These are phyloP conservation scores for Wallacemonas sp. DNA, from an alignment of 208 protist genomes.

Conservation along the genomic window DNA sequence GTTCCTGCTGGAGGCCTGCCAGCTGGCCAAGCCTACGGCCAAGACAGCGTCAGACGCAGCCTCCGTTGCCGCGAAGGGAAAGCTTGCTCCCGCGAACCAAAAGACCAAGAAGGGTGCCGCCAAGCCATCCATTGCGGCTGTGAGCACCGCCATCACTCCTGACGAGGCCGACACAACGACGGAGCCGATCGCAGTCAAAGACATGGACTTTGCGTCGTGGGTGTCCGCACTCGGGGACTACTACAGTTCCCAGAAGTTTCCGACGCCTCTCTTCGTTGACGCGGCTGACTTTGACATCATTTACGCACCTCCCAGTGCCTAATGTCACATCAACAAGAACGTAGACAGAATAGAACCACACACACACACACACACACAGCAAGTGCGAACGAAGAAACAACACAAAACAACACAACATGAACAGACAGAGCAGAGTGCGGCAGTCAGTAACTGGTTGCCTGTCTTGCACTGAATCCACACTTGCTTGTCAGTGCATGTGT, in stretches of 20 bases:
- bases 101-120: background rate
- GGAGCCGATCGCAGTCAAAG: background rate
- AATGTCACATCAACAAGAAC: too few relatives aligned
- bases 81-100: background rate
- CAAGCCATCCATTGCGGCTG: too few relatives aligned
- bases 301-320: slow-evolving; percentile 28
- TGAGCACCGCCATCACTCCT: too few relatives aligned
- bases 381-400: slow-evolving; percentile 15
- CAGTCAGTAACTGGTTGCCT: too few relatives aligned
- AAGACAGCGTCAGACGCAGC: background rate
- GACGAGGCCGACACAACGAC: background rate
- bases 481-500: too few relatives aligned
- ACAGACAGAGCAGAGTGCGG: too few relatives aligned
- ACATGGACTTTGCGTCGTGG: slow-evolving; percentile 37
- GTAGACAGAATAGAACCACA: background rate
- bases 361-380: background rate
- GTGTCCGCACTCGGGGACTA: slow-evolving; percentile 31
- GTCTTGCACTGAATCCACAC: too few relatives aligned
- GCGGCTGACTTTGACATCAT: slow-evolving; percentile 47
- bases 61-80: background rate
- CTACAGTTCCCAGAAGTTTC: slow-evolving; percentile 36
- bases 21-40: background rate
- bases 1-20: slow-evolving; percentile 38
- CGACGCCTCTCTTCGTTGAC: slow-evolving; percentile 46
- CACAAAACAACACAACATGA: background rate